These are phyloP conservation scores for Carex sylvatica DNA, from an alignment of 202 grass and related monocot species.

Conservation along the genomic window DNA sequence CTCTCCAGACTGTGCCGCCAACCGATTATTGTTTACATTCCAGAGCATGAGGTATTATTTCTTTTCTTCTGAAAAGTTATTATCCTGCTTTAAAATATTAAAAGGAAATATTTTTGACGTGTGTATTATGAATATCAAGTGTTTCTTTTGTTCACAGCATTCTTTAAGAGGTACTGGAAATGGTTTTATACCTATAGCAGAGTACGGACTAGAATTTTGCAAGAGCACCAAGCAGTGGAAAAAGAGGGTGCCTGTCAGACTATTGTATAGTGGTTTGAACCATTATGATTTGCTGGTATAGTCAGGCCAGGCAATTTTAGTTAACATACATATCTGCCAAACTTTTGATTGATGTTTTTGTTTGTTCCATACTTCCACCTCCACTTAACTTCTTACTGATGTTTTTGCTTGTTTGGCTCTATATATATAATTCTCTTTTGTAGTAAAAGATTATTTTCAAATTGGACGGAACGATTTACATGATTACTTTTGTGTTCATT, in stretches of 20 bases:
- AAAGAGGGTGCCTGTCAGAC: constrained; percentile 67
- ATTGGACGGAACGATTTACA: no score
- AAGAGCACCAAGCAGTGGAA: constrained; percentile 56
- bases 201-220: constrained; percentile 77
- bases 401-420: background rate
- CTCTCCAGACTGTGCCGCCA: constrained; percentile 74
- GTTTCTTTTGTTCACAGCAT: constrained; percentile 49
- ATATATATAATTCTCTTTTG: background rate
- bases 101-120: background rate
- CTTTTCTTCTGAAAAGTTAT: background rate
- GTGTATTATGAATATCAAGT: constrained; percentile 1
- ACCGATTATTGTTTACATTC: constrained; percentile 90
- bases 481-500: no score
- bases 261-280: constrained; percentile 75
- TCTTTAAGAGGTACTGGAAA: constrained; percentile 37
- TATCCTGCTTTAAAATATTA: background rate
- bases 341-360: background rate
- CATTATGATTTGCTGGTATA: constrained; percentile 87
- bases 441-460: background rate
- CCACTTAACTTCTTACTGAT: background rate
- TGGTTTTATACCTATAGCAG: constrained; percentile 91
- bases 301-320: background rate
- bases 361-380: background rate
- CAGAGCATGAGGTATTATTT: constrained; percentile 56
- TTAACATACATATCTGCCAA: background rate